phyloP scores from a whole-genome alignment of 1,284 basidiomycete genomes.

The Austroboletus novae-zelandiae region DNA sequence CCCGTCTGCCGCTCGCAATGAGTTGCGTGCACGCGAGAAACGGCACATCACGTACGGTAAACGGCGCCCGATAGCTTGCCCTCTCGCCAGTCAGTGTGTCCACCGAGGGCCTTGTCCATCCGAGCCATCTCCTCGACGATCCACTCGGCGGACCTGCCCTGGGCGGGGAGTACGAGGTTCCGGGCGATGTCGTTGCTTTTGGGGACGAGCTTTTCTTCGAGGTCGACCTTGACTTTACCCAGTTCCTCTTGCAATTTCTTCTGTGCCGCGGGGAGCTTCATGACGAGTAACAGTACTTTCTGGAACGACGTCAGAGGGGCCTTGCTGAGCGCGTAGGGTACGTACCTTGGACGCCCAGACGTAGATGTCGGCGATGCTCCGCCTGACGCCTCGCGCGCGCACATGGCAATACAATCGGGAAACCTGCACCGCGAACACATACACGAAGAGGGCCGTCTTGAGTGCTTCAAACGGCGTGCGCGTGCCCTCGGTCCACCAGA shows the following conservation, averaged over 20 bases:
- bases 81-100: constrained; percentile 57
- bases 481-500: constrained; percentile 14
- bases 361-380: constrained; percentile 55
- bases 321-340: neutral
- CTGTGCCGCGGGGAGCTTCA: constrained; percentile 68
- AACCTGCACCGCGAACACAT: constrained; percentile 52
- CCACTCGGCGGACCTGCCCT: constrained; percentile 75
- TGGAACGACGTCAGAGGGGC: constrained; percentile 6
- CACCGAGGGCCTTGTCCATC: constrained; percentile 62
- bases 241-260: constrained; percentile 72
- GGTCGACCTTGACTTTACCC: constrained; percentile 59
- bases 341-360: constrained; percentile 54
- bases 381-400: constrained; percentile 65
- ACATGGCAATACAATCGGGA: constrained; percentile 65
- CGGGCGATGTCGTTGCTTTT: constrained; percentile 59
- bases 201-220: constrained; percentile 69
- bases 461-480: constrained; percentile 41
- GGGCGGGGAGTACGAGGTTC: constrained; percentile 63
- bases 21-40: constrained; percentile 1
- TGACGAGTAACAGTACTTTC: constrained; percentile 59
- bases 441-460: constrained; percentile 64
- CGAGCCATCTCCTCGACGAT: constrained; percentile 76
- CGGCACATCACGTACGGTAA: constrained; percentile 60
- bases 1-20: constrained; percentile 53
- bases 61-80: constrained; percentile 88